Evolutionary conservation across 805 yeast species (phyloP).

Genomic region (Saccharomycopsis synnaedendra): DNA sequence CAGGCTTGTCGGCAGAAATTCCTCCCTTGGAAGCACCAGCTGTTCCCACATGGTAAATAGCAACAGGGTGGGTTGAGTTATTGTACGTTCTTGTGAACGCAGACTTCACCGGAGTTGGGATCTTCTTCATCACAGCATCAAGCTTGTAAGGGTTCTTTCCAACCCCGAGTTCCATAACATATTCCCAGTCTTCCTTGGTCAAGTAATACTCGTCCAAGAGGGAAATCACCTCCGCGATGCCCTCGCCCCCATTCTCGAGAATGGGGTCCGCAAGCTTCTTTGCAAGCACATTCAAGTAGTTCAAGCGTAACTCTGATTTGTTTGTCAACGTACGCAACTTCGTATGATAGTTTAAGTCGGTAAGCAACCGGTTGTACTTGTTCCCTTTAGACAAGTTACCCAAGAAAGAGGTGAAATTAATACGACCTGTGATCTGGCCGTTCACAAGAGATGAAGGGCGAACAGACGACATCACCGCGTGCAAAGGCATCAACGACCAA

Average conservation of each 20-base stretch:
- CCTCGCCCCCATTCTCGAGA: constrained; percentile 42
- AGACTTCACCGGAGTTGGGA: constrained; percentile 70
- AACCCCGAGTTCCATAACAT: constrained; percentile 70
- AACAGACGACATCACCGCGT: constrained; percentile 78
- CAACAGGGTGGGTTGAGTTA: constrained; percentile 65
- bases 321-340: constrained; percentile 71
- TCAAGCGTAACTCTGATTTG: constrained; percentile 61
- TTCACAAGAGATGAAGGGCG: constrained; percentile 65
- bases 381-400: constrained; percentile 82
- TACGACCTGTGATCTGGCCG: constrained; percentile 58
- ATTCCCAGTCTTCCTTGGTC: constrained; percentile 89
- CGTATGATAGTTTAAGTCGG: constrained; percentile 82
- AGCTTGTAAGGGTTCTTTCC: constrained; percentile 36
- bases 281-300: constrained; percentile 58
- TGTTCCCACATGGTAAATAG: constrained; percentile 66
- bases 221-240: constrained; percentile 53
- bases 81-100: constrained; percentile 85
- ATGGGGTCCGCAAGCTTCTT: constrained; percentile 51
- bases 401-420: constrained; percentile 74
- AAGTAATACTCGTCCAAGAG: constrained; percentile 76
- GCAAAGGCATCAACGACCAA: constrained; percentile 89
- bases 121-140: constrained; percentile 41
- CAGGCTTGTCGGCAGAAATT: constrained; percentile 37
- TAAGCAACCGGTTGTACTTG: constrained; percentile 69
- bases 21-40: constrained; percentile 24